Evolutionary conservation across 177 flowering plant genomes (phyloP), one percentile per base, ranked within the genome.

Genomic region (Tripterygium wilfordii): DNA sequence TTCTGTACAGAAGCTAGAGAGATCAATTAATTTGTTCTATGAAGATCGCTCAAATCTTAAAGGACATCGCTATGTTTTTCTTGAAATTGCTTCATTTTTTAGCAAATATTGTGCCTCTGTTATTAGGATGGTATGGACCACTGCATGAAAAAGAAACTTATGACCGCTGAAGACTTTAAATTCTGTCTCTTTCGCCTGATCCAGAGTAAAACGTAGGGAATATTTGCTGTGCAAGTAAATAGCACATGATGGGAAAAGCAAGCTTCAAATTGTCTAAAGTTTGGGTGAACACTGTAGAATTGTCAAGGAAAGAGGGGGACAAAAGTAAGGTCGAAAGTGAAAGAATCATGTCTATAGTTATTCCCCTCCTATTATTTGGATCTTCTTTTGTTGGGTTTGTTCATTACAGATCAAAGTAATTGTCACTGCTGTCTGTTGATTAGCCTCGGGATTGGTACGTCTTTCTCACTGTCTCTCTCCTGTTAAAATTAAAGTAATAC

Each of bases 201-300:
- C 16, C 13, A 36, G 28, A 35, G 12, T 10, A 10, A 32, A 30
- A 42, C 22, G 37, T 5, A 31, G 23, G n/a, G 66, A 57, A 57
- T 58, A 54, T 67, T 54, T 62, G 50, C 53, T 43, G 30, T 27
- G 22, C 60, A 68, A 68, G 72, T 52, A n/a, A n/a, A n/a, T 42
- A 56, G 49, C 59, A 59, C 22, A 17, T 33, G 58, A 46, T 43
- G 16, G 22, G 30, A 49, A 60, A 48, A 41, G 10, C 2, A 14
- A 0, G 42, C 12, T 26, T 54, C n/a, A 28, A 30, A n/a, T 23
- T 55, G 36, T 38, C 30, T 38, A 37, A 45, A 55, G 44, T 31
- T 8, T 3, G 20, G 38, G 20, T 15, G n/a, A 27, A 37, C 15
- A 38, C 20, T 25, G 21, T 18, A 29, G 40, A 2, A 15, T 1